These are phyloP conservation scores for Mortierella sp. DNA, from an alignment of 371 early-diverging fungal genomes.

Conservation along the genomic window DNA sequence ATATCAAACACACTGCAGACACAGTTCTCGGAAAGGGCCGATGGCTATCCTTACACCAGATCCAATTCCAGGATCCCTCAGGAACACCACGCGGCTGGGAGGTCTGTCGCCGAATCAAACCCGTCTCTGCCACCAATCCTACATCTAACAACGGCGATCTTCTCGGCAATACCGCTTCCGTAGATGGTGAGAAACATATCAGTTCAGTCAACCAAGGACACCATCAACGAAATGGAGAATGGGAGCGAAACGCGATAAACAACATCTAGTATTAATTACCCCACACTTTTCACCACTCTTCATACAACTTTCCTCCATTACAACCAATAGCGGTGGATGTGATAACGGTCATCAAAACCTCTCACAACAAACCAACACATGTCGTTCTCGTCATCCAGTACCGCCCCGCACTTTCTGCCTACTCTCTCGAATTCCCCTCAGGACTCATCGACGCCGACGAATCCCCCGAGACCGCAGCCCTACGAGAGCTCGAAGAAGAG, in stretches of 20 bases:
- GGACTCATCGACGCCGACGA: conserved; percentile 72
- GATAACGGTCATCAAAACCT: conserved; percentile 42
- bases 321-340: conserved; percentile 37
- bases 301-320: background rate
- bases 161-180: background rate
- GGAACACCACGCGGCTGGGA: conserved; percentile 50
- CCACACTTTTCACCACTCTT: background rate
- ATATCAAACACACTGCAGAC: conserved; percentile 22
- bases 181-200: conserved; percentile 31
- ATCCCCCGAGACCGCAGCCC: conserved; percentile 61
- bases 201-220: background rate
- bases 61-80: conserved; percentile 59
- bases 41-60: conserved; percentile 65
- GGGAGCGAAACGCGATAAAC: background rate
- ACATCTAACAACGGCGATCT: background rate
- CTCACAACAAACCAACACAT: conserved; percentile 52
- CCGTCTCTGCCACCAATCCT: background rate
- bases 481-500: conserved; percentile 73
- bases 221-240: background rate
- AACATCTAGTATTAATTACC: background rate
- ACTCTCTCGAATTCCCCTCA: conserved; percentile 75
- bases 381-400: conserved; percentile 72
- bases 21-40: conserved; percentile 59
- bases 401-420: conserved; percentile 70
- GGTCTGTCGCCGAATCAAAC: conserved; percentile 39